phyloP scores from a whole-genome alignment of 345 rosid species.

The Pseudoturritis turrita region DNA sequence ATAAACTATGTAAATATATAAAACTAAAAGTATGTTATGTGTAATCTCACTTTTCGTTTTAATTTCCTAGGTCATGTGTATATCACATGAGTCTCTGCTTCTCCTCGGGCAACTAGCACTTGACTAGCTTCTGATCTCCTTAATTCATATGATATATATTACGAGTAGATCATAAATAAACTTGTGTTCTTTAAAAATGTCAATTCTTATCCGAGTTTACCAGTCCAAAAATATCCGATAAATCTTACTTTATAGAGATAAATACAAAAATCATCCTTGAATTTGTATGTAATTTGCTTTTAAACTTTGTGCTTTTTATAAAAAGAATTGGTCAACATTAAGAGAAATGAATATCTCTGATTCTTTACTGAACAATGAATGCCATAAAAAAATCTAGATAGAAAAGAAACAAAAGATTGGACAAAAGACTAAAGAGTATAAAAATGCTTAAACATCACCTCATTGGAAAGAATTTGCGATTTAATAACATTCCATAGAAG shows the following conservation, averaged over 20 bases:
- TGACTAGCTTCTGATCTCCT: neutral
- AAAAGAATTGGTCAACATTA: too few species aligned
- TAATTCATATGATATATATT: slow-evolving; percentile 1
- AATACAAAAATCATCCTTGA: neutral
- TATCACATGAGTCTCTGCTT: slow-evolving; percentile 27
- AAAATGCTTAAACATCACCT: neutral
- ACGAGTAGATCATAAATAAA: neutral
- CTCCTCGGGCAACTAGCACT: slow-evolving; percentile 14
- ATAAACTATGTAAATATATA: slow-evolving; percentile 8
- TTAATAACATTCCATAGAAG: neutral
- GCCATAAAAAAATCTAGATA: neutral
- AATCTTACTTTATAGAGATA: neutral
- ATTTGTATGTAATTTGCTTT: slow-evolving; percentile 1
- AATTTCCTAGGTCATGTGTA: slow-evolving; percentile 21
- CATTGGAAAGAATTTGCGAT: neutral
- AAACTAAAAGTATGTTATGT: slow-evolving; percentile 15
- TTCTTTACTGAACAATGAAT: neutral
- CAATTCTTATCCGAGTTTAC: neutral
- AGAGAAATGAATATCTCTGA: neutral
- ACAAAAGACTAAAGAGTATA: neutral
- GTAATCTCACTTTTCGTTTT: slow-evolving; percentile 3
- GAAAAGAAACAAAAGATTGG: neutral
- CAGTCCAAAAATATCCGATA: neutral
- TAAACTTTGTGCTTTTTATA: too few species aligned
- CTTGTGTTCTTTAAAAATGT: neutral